Evolutionary conservation across 2,329 filamentous ascomycete species (phyloP), one percentile per base, ranked within the genome.

Genomic region (Aspergillus novoparasiticus): DNA sequence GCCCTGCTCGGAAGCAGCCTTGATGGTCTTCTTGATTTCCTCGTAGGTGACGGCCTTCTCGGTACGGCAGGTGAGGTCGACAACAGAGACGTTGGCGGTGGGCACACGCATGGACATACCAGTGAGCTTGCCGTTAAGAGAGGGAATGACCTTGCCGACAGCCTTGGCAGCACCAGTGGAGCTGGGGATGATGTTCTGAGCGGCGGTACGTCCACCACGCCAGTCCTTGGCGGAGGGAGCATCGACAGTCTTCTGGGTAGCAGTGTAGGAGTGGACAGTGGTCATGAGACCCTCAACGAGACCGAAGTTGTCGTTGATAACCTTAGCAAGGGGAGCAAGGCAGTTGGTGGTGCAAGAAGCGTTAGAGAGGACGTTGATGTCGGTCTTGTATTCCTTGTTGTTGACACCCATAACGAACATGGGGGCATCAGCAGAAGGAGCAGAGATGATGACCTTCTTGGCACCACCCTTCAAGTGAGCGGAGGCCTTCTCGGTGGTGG

Each of bases 401-500:
- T 98, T 99, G 86, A 99, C 95, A 81, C 95, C 95, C 90, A 97
- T 96, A 80, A 99, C 95, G 89, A 96, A 99, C 95, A 99, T 99
- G 81, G 94, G 94, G 78, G 95, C 95, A 86, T 99, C 95, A 61
- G 80, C 80, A 63, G 78, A 82, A 60, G 79, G 80, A 69, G 82
- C 82, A 66, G 81, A 83, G 80, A 84, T 94, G 86, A 94, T 84
- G 82, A 94, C 94, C 90, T 96, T 96, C 92, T 97, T 97, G 82
- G 94, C 94, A 82, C 94, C 94, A 80, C 94, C 94, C 85, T 91
- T 90, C 86, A 98, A 89, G 85, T 98, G 94, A 75, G 91, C 92
- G 78, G 87, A 88, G 81, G 94, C 94, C 92, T 97, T 97, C 70
- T 97, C 94, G 76, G 85, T 94, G 85, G 94, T 97, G 87, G 94